Evolutionary conservation across 2,329 filamentous ascomycete species (phyloP).

Genomic region (Didymella segeticola): DNA sequence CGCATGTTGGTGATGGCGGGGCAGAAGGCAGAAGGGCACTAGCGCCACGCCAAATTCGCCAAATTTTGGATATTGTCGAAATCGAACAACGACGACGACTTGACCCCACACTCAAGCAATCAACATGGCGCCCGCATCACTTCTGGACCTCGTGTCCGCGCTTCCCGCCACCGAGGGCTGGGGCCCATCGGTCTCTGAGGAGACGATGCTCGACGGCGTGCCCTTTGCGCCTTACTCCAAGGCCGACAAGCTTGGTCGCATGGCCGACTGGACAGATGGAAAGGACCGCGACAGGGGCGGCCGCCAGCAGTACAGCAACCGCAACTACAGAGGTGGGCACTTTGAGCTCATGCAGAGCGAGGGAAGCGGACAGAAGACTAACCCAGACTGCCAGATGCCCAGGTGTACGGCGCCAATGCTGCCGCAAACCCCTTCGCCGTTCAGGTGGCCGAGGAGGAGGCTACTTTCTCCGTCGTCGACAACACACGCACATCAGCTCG

Average conservation of each 20-base stretch:
- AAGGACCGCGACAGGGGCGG: constrained; percentile 82
- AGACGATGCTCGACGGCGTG: constrained; percentile 91
- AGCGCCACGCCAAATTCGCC: constrained; percentile 18
- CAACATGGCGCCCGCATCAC: constrained; percentile 55
- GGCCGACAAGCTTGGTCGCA: constrained; percentile 96
- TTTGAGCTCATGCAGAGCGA: background rate
- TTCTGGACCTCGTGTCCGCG: constrained; percentile 56
- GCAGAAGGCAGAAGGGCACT: constrained; percentile 10
- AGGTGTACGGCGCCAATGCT: constrained; percentile 92
- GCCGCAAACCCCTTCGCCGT: constrained; percentile 82
- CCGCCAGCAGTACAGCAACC: constrained; percentile 81
- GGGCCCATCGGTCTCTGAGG: constrained; percentile 82
- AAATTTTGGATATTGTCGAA: constrained; percentile 21
- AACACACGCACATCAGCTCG: constrained; percentile 88
- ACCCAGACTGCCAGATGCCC: constrained; percentile 72
- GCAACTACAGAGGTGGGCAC: constrained; percentile 82
- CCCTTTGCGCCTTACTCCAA: constrained; percentile 99
- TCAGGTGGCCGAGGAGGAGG: constrained; percentile 92
- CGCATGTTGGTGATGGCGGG: constrained; percentile 5
- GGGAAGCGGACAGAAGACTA: constrained; percentile 9
- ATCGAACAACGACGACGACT: constrained; percentile 14
- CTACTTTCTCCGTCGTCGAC: constrained; percentile 96
- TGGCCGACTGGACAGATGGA: constrained; percentile 98
- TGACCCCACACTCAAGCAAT: constrained; percentile 19
- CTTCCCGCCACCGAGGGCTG: constrained; percentile 63